These are phyloP conservation scores for Cerioporus squamosus DNA, from an alignment of 1,284 basidiomycete genomes.

Conservation along the genomic window DNA sequence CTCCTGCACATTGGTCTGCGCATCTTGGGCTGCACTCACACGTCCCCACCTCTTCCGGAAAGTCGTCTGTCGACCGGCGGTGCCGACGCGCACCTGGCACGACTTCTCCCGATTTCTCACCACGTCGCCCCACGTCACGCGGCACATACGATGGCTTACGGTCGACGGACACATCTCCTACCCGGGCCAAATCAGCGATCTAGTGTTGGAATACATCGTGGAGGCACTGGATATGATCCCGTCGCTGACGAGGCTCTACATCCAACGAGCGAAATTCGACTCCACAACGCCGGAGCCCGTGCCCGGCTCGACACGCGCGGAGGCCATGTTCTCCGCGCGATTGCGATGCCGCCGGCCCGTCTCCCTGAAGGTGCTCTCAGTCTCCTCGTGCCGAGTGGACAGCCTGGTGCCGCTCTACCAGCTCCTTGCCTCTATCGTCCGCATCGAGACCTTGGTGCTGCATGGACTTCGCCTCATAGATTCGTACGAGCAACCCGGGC, in stretches of 20 bases:
- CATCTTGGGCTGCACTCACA: background rate
- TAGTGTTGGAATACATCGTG: background rate
- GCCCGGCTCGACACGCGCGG: no score
- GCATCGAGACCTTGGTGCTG: no score
- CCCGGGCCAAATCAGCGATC: background rate
- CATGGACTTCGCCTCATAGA: no score
- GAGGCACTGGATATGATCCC: background rate
- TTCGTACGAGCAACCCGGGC: no score
- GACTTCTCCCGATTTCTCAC: background rate
- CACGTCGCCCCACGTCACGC: background rate
- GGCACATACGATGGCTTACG: background rate
- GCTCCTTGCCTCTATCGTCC: no score
- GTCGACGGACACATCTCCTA: background rate
- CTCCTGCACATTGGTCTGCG: slow-evolving; percentile 4
- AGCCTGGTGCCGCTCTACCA: no score
- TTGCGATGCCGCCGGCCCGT: no score
- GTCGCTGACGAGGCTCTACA: background rate
- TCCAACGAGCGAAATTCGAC: background rate
- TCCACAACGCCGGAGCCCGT: no score
- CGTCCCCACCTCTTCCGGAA: background rate
- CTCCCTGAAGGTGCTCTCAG: no score
- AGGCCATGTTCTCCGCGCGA: no score
- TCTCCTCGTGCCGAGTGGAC: no score
- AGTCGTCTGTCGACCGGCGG: background rate
- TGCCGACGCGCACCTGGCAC: background rate